Evolutionary conservation across 148 eudicot species (phyloP).

Genomic region (Rhododendron henanense): DNA sequence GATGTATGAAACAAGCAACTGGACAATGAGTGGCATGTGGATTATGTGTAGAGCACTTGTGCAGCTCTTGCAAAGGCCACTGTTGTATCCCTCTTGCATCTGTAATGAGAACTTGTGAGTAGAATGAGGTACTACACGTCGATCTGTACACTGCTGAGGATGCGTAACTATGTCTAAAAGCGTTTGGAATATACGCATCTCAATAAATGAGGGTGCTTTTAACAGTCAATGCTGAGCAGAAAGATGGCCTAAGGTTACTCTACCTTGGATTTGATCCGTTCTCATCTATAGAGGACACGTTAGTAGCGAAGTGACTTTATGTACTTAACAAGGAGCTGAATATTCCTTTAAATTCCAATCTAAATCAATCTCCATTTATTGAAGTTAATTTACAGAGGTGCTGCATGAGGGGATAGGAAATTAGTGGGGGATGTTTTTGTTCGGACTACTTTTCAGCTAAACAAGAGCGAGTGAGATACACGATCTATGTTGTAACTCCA

Average conservation of each 20-base stretch:
- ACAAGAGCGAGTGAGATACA: background rate
- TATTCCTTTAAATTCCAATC: background rate
- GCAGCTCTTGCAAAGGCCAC: background rate
- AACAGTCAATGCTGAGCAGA: background rate
- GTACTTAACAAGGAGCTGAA: background rate
- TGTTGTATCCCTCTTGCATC: background rate
- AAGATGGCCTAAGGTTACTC: background rate
- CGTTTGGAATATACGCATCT: background rate
- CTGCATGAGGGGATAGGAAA: background rate
- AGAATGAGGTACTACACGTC: background rate
- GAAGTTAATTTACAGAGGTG: background rate
- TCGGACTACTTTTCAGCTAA: background rate
- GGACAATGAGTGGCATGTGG: background rate
- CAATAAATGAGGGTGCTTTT: background rate
- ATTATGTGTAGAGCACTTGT: background rate
- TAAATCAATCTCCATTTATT: background rate
- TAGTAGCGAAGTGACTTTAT: background rate
- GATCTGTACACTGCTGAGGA: background rate
- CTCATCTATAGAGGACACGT: background rate
- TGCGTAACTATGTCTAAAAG: background rate
- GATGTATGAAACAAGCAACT: background rate
- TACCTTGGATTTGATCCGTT: background rate
- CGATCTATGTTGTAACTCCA: background rate
- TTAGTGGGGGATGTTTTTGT: background rate
- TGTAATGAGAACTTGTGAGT: background rate